A percentile compares a stretch with the other conserved stretches of the same genome.
phyloP scores from a whole-genome alignment of 2,329 filamentous ascomycete species.

The Lachnellula occidentalis region DNA sequence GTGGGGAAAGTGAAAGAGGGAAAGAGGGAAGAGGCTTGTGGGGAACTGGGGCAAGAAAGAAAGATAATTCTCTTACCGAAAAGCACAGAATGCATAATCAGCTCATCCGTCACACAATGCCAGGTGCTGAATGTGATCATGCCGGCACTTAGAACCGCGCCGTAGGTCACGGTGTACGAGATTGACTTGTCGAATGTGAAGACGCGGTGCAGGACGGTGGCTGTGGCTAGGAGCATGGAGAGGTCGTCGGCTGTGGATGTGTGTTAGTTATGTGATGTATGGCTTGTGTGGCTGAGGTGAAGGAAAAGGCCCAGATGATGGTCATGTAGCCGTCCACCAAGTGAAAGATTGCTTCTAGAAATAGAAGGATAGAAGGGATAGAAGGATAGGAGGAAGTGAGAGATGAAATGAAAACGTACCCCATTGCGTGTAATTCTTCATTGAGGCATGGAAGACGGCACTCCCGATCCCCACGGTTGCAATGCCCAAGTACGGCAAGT shows the following conservation, averaged over 20 bases:
- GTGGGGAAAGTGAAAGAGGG: too few species aligned
- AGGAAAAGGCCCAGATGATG: neutral
- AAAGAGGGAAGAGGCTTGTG: too few species aligned
- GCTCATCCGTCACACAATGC: slow-evolving; percentile 27
- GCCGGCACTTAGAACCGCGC: slow-evolving; percentile 37
- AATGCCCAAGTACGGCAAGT: slow-evolving; percentile 38
- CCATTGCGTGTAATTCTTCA: slow-evolving; percentile 43
- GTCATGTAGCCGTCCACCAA: neutral
- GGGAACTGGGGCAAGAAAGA: too few species aligned
- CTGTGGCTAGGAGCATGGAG: slow-evolving; percentile 52
- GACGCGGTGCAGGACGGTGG: slow-evolving; percentile 46
- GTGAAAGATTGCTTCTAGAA: neutral
- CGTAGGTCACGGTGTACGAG: slow-evolving; percentile 39
- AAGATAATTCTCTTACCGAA: slow-evolving; percentile 17
- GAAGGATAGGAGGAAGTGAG: neutral
- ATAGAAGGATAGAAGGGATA: neutral
- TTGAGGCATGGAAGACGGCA: slow-evolving; percentile 38
- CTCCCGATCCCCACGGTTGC: slow-evolving; percentile 38
- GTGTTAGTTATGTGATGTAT: neutral
- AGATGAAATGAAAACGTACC: slow-evolving; percentile 26
- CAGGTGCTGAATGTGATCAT: slow-evolving; percentile 38
- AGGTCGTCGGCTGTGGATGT: slow-evolving; percentile 44
- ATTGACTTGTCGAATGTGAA: slow-evolving; percentile 40
- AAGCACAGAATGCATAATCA: slow-evolving; percentile 22
- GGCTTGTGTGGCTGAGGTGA: neutral